Conservation (phyloP, 306 rosid species). For the Carpinus viminea region DNA sequence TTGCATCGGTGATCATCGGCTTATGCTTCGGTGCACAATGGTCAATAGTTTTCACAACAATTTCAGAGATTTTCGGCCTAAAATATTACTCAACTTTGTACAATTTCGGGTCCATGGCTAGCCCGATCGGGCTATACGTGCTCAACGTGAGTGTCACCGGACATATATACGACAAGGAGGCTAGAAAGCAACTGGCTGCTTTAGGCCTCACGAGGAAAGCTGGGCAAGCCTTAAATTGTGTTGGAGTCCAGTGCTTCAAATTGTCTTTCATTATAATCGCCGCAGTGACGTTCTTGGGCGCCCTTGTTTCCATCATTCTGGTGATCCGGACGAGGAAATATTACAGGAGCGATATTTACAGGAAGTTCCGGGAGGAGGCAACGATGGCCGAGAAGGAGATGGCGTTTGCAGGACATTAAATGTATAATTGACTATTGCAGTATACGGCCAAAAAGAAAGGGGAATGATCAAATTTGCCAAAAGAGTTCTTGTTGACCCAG, state of each 20-base stretch:
- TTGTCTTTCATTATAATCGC: conserved; percentile 41
- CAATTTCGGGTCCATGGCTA: conserved; percentile 54
- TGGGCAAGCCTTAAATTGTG: conserved; percentile 23
- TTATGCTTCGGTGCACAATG: conserved; percentile 85
- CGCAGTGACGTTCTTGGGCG: conserved; percentile 36
- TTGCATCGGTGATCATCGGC: conserved; percentile 64
- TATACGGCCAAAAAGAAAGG: too few relatives aligned
- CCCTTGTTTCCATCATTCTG: conserved; percentile 34
- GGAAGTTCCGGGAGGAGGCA: conserved; percentile 25
- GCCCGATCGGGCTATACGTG: conserved; percentile 37
- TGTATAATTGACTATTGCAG: not conserved
- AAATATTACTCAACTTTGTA: conserved; percentile 77
- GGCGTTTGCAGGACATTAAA: not conserved
- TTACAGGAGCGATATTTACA: conserved; percentile 45
- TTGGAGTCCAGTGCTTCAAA: conserved; percentile 37
- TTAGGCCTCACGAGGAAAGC: not conserved
- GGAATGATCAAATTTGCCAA: too few relatives aligned
- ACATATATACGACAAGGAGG: conserved; percentile 46
- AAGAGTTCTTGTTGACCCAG: too few relatives aligned
- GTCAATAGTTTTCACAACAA: conserved; percentile 74
- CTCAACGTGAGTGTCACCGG: conserved; percentile 47
- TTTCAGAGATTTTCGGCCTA: conserved; percentile 80
- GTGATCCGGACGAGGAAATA: conserved; percentile 51
- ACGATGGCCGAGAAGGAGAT: not conserved
- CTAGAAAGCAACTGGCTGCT: conserved; percentile 27